Evolutionary conservation across 371 early-diverging fungal genomes (phyloP).

Genomic region (Lichtheimia ornata): DNA sequence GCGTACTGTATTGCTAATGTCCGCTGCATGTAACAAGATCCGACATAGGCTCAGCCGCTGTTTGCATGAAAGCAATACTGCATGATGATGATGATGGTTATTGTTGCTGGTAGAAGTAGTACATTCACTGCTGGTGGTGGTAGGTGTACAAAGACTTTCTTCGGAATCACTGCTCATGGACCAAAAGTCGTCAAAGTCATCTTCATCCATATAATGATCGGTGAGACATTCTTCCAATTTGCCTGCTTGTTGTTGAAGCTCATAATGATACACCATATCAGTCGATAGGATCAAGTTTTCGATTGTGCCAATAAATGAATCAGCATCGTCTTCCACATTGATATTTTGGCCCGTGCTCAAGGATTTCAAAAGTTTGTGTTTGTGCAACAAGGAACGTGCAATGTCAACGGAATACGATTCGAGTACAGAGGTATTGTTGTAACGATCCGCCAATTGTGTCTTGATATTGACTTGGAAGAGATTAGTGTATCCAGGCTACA

Average conservation of each 20-base stretch:
- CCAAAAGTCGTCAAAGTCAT: background rate
- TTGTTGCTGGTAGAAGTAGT: background rate
- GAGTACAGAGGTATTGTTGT: slow-evolving; percentile 73
- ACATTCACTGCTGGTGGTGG: background rate
- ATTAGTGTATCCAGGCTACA: slow-evolving; percentile 82
- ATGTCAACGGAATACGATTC: slow-evolving; percentile 79
- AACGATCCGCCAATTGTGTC: slow-evolving; percentile 62
- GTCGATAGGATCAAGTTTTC: slow-evolving; percentile 23
- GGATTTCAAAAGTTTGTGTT: slow-evolving; percentile 54
- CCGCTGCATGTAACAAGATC: slow-evolving; percentile 83
- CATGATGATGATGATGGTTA: background rate
- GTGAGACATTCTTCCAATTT: slow-evolving; percentile 20
- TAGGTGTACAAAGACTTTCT: background rate
- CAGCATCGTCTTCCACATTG: background rate
- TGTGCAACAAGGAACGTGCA: slow-evolving; percentile 57
- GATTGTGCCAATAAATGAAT: background rate
- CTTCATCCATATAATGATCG: background rate
- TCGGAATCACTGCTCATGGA: no score
- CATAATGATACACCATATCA: slow-evolving; percentile 25
- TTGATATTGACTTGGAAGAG: slow-evolving; percentile 77
- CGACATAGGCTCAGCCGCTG: slow-evolving; percentile 65
- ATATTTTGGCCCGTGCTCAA: slow-evolving; percentile 12
- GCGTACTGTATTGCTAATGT: slow-evolving; percentile 86
- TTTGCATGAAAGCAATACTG: slow-evolving; percentile 12
- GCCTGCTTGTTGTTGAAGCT: slow-evolving; percentile 9